Evolutionary conservation across 352 stramenopile species (phyloP).

Genomic region (Pythium pectinolyticum): DNA sequence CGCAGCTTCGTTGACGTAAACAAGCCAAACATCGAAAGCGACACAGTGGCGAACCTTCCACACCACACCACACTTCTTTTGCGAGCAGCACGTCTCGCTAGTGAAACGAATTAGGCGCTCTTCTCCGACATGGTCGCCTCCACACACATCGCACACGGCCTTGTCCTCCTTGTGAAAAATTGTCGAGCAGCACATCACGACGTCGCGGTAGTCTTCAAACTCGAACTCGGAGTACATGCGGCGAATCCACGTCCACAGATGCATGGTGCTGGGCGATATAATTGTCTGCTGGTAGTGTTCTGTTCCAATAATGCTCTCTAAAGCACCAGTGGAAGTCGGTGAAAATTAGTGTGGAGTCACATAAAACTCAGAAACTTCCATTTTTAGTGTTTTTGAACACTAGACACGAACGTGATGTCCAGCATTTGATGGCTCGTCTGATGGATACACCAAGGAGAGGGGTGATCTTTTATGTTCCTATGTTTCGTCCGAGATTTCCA

Average conservation of each 20-base stretch:
- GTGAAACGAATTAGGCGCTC: slow-evolving; percentile 8
- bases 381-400: too few species aligned
- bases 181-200: slow-evolving; percentile 10
- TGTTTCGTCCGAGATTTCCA: too few species aligned
- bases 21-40: background rate
- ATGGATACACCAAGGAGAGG: too few species aligned
- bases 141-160: slow-evolving; percentile 5
- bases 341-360: too few species aligned
- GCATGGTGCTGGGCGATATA: too few species aligned
- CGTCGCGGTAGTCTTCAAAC: slow-evolving; percentile 8
- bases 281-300: too few species aligned
- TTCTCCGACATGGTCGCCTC: slow-evolving; percentile 5
- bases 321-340: too few species aligned
- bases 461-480: too few species aligned
- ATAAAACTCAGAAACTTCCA: too few species aligned
- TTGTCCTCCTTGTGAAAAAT: slow-evolving; percentile 9
- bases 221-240: background rate
- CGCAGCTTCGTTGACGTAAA: background rate
- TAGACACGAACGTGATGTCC: too few species aligned
- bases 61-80: background rate
- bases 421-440: too few species aligned
- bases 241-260: slow-evolving; percentile 3
- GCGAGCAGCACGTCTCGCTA: background rate
- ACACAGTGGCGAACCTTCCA: slow-evolving; percentile 9
- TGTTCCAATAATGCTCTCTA: too few species aligned